phyloP scores from a whole-genome alignment of 2,329 filamentous ascomycete species.

The Aspergillus niger region DNA sequence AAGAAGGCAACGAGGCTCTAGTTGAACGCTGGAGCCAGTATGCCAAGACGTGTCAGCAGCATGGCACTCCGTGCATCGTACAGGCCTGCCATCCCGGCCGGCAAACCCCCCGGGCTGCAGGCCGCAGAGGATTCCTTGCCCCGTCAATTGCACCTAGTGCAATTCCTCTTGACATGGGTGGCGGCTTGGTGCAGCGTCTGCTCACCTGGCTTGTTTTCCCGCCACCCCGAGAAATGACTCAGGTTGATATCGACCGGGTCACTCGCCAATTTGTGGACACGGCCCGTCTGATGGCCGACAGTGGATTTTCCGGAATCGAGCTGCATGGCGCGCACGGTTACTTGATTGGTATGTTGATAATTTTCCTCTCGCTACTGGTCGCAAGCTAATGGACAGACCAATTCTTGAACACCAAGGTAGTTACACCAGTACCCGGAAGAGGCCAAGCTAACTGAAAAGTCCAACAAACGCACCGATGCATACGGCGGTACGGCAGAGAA shows the following conservation, averaged over 20 bases:
- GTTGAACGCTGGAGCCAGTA: conserved; percentile 33
- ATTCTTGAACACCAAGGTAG: conserved; percentile 42
- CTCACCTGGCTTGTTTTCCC: conserved; percentile 40
- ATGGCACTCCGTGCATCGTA: conserved; percentile 46
- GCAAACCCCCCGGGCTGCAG: conserved; percentile 46
- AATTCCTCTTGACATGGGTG: conserved; percentile 44
- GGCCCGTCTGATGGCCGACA: conserved; percentile 53
- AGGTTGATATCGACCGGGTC: conserved; percentile 56
- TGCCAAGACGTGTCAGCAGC: conserved; percentile 35
- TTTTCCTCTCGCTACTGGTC: too few species aligned
- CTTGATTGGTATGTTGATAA: conserved; percentile 45
- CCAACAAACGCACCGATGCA: conserved; percentile 51
- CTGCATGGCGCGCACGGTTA: conserved; percentile 58
- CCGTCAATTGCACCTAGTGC: conserved; percentile 41
- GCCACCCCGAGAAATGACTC: conserved; percentile 59
- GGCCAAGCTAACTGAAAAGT: conserved; percentile 25
- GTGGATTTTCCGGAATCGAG: conserved; percentile 57
- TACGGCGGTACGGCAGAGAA: conserved; percentile 52
- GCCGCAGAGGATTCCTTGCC: conserved; percentile 37
- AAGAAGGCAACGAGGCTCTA: conserved; percentile 19
- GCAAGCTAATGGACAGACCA: conserved; percentile 30
- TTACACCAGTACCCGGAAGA: background rate
- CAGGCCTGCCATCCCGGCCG: conserved; percentile 50
- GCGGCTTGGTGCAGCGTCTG: conserved; percentile 39
- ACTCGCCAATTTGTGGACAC: conserved; percentile 56